Percentiles rank a stretch among this genome's conserved stretches.
phyloP scores from a whole-genome alignment of 108 stramenopile genomes.

The Aurantiochytrium sp. region DNA sequence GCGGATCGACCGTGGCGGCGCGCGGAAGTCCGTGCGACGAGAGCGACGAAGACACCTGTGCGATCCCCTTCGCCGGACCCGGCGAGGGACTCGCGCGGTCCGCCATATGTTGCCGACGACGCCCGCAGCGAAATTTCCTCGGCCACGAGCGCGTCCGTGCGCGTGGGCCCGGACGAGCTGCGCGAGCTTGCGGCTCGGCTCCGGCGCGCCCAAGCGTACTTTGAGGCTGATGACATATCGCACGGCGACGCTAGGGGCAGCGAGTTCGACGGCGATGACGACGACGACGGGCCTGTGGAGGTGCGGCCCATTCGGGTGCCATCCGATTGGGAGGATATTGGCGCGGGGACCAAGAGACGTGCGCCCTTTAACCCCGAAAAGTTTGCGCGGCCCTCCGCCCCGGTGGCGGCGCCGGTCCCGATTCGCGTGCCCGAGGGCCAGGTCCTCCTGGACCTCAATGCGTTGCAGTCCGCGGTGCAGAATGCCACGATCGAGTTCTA shows the following conservation, averaged over 20 bases:
- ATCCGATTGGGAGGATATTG: not conserved
- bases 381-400: not conserved
- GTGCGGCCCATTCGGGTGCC: not conserved
- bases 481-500: constrained; percentile 19
- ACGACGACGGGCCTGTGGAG: not conserved
- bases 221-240: not conserved
- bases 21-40: too few relatives aligned
- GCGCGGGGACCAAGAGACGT: not conserved
- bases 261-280: too few relatives aligned
- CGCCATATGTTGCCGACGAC: too few relatives aligned
- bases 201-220: not conserved
- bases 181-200: not conserved
- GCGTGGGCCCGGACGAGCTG: not conserved
- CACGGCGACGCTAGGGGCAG: too few relatives aligned
- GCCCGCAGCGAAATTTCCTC: not conserved
- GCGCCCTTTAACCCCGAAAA: not conserved
- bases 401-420: not conserved
- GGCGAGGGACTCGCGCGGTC: too few relatives aligned
- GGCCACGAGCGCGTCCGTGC: not conserved
- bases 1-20: too few relatives aligned
- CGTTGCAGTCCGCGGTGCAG: not conserved
- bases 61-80: too few relatives aligned
- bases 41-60: too few relatives aligned
- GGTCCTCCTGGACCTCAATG: not conserved
- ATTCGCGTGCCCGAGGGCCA: not conserved